A percentile compares a stretch with the other conserved stretches of the same genome.
Conservation (phyloP, 768 basidiomycete species). For the Trametes villosa region DNA sequence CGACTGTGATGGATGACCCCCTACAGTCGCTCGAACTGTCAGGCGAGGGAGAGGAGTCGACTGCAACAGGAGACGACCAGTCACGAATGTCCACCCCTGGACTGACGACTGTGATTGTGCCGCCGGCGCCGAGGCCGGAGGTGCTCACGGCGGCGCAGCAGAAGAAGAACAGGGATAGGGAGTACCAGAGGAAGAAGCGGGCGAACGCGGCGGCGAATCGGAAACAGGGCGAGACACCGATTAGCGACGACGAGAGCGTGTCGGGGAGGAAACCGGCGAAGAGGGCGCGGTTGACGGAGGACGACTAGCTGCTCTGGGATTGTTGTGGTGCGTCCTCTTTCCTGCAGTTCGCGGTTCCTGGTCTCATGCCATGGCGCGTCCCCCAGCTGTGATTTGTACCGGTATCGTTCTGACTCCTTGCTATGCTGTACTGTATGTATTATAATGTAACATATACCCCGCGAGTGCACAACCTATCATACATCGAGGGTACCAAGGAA, state of each 20-base stretch:
- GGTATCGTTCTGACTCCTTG: background rate
- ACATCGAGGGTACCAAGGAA: slow-evolving; percentile 54
- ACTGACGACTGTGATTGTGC: slow-evolving; percentile 76
- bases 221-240: slow-evolving; percentile 57
- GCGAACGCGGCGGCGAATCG: slow-evolving; percentile 57
- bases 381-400: background rate
- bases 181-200: slow-evolving; percentile 80
- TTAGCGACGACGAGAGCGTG: slow-evolving; percentile 72
- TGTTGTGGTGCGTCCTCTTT: background rate
- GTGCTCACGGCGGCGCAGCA: slow-evolving; percentile 73
- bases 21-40: slow-evolving; percentile 73
- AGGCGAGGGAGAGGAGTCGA: slow-evolving; percentile 67
- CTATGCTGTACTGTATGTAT: slow-evolving; percentile 4
- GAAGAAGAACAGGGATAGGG: slow-evolving; percentile 79
- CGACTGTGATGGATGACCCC: background rate
- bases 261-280: slow-evolving; percentile 65
- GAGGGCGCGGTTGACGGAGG: slow-evolving; percentile 66
- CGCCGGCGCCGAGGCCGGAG: slow-evolving; percentile 69
- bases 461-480: slow-evolving; percentile 26
- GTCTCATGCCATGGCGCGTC: background rate
- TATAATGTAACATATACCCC: slow-evolving; percentile 12
- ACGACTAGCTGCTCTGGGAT: slow-evolving; percentile 53
- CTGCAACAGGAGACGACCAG: slow-evolving; percentile 67
- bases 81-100: slow-evolving; percentile 71
- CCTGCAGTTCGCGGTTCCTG: background rate